phyloP scores from a whole-genome alignment of 495 filamentous ascomycete genomes.

The Xanthoparmelia taractica region DNA sequence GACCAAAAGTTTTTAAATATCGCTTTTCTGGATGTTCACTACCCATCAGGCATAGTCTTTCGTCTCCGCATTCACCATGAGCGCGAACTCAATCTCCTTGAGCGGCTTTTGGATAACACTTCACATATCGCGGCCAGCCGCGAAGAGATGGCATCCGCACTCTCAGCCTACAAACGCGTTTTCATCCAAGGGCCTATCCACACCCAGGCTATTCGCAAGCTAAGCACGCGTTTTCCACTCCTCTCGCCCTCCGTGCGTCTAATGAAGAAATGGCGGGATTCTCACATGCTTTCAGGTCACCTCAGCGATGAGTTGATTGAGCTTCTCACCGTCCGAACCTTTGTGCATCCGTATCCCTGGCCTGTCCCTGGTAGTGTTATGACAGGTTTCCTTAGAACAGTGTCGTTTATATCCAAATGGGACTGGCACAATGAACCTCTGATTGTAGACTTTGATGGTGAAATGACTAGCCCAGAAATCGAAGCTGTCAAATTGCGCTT shows the following conservation, averaged over 20 bases:
- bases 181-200: constrained; percentile 70
- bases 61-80: constrained; percentile 61
- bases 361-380: constrained; percentile 65
- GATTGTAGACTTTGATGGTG: constrained; percentile 58
- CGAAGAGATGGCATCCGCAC: constrained; percentile 57
- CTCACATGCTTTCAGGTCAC: constrained; percentile 69
- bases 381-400: constrained; percentile 72
- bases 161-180: constrained; percentile 60
- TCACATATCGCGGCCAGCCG: constrained; percentile 49
- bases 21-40: constrained; percentile 74
- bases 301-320: constrained; percentile 76
- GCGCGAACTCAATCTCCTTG: constrained; percentile 72
- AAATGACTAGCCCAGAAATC: constrained; percentile 48
- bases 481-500: constrained; percentile 60
- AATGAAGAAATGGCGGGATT: constrained; percentile 80
- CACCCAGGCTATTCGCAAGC: constrained; percentile 67
- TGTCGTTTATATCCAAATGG: constrained; percentile 73
- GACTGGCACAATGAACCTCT: constrained; percentile 83
- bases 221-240: constrained; percentile 72
- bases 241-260: constrained; percentile 82
- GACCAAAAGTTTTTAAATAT: constrained; percentile 59
- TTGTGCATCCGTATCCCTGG: constrained; percentile 81
- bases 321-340: constrained; percentile 63
- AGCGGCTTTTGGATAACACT: constrained; percentile 68
- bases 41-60: constrained; percentile 56